Conservation (phyloP, 352 stramenopile genomes). For the Phytophthora macrochlamydospora region DNA sequence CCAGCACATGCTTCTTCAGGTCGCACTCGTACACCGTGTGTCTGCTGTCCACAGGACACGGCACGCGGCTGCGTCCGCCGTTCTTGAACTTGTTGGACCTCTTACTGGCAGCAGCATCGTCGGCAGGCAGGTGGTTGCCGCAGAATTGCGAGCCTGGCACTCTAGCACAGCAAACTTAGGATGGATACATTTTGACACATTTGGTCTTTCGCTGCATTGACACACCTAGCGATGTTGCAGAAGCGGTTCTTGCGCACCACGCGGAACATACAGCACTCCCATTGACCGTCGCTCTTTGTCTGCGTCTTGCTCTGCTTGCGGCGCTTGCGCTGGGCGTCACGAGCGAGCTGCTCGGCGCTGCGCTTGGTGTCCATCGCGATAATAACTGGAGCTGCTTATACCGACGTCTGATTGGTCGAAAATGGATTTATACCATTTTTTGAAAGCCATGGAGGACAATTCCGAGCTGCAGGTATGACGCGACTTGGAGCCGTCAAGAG, state of each 20-base stretch:
- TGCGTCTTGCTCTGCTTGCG: slow-evolving; percentile 70
- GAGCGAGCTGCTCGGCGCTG: slow-evolving; percentile 38
- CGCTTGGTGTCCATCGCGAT: slow-evolving; percentile 24
- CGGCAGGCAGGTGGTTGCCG: slow-evolving; percentile 71
- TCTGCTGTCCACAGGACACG: slow-evolving; percentile 69
- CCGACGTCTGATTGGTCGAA: slow-evolving; percentile 26
- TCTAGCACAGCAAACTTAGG: slow-evolving; percentile 23
- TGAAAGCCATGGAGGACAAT: slow-evolving; percentile 42
- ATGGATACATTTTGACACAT: slow-evolving; percentile 21
- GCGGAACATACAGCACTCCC: slow-evolving; percentile 83
- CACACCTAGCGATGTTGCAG: slow-evolving; percentile 81
- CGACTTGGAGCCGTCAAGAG: not conserved
- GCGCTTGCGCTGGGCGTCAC: slow-evolving; percentile 44
- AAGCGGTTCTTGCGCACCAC: slow-evolving; percentile 82
- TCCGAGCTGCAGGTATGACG: slow-evolving; percentile 56
- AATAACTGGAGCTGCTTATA: slow-evolving; percentile 19
- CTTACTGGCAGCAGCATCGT: slow-evolving; percentile 45
- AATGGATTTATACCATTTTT: slow-evolving; percentile 5
- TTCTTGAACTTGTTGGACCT: slow-evolving; percentile 72
- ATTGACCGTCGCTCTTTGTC: slow-evolving; percentile 55
- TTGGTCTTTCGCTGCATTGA: slow-evolving; percentile 20
- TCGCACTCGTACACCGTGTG: slow-evolving; percentile 85
- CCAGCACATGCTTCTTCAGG: slow-evolving; percentile 74
- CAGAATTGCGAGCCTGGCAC: slow-evolving; percentile 68
- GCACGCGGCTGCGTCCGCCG: slow-evolving; percentile 58